Conservation (phyloP, 2,329 filamentous ascomycete genomes). For the Ambrosiella xylebori region DNA sequence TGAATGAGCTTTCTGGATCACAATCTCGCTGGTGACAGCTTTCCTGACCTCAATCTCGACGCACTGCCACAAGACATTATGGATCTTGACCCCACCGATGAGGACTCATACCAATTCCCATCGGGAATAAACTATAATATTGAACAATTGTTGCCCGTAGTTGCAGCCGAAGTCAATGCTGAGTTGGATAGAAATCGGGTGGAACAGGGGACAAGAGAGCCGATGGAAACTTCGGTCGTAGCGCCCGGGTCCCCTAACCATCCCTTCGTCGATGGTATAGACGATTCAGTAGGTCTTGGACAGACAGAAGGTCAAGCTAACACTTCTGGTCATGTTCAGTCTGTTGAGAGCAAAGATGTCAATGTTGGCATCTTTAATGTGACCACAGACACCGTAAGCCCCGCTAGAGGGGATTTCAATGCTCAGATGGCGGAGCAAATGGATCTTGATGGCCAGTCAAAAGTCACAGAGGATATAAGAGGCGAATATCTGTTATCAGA, state of each 20-base stretch:
- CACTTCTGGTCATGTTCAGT: too few relatives aligned
- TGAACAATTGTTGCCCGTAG: not conserved
- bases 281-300: not conserved
- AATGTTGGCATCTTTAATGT: too few relatives aligned
- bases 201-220: too few relatives aligned
- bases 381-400: too few relatives aligned
- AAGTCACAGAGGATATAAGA: not conserved
- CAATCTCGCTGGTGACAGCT: not conserved
- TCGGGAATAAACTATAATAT: not conserved
- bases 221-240: not conserved
- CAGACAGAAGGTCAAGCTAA: too few relatives aligned
- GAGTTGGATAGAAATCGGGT: not conserved
- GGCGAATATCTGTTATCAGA: conserved; percentile 2
- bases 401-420: too few relatives aligned
- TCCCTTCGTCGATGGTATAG: not conserved
- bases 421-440: not conserved
- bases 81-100: not conserved
- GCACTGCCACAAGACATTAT: not conserved
- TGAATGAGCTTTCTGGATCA: not conserved
- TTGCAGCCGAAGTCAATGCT: not conserved
- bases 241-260: not conserved
- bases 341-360: not conserved
- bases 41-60: not conserved
- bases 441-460: not conserved
- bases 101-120: not conserved